Percentiles rank a stretch among this genome's conserved stretches.
phyloP scores from a whole-genome alignment of 331 rosid species.

The Malus hybrid region DNA sequence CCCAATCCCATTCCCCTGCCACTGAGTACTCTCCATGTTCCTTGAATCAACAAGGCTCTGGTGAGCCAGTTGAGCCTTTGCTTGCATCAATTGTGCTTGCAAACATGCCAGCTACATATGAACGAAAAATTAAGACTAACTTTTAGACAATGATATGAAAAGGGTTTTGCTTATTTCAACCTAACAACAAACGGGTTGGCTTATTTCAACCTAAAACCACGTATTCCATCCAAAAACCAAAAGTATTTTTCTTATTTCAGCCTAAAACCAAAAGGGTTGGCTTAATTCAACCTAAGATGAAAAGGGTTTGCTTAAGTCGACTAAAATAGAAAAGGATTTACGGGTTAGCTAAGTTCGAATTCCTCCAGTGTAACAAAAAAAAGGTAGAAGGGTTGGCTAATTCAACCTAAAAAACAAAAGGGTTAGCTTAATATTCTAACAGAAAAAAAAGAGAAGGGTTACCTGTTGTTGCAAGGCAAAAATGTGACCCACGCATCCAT shows the following conservation, averaged over 20 bases:
- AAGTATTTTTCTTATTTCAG: neutral
- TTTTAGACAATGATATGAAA: neutral
- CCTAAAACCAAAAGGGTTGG: neutral
- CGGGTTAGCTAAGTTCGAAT: neutral
- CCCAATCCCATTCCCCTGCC: constrained; percentile 22
- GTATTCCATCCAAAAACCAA: neutral
- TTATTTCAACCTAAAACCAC: neutral
- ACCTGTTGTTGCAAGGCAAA: constrained; percentile 92
- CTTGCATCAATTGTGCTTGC: constrained; percentile 76
- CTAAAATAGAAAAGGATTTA: neutral
- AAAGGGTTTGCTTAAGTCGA: neutral
- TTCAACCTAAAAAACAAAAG: neutral
- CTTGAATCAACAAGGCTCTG: constrained; percentile 39
- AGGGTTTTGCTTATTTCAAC: neutral
- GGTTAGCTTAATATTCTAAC: neutral
- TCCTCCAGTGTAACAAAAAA: neutral
- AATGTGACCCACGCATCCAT: constrained; percentile 88
- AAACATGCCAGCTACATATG: constrained; percentile 57
- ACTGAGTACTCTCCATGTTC: constrained; percentile 27
- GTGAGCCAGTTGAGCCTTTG: constrained; percentile 64
- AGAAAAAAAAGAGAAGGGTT: neutral
- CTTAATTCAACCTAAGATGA: neutral
- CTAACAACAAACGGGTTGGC: neutral
- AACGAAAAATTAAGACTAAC: neutral
- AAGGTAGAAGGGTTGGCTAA: neutral